phyloP scores from a whole-genome alignment of 2,329 filamentous ascomycete genomes.

The Neonectria neomacrospora region DNA sequence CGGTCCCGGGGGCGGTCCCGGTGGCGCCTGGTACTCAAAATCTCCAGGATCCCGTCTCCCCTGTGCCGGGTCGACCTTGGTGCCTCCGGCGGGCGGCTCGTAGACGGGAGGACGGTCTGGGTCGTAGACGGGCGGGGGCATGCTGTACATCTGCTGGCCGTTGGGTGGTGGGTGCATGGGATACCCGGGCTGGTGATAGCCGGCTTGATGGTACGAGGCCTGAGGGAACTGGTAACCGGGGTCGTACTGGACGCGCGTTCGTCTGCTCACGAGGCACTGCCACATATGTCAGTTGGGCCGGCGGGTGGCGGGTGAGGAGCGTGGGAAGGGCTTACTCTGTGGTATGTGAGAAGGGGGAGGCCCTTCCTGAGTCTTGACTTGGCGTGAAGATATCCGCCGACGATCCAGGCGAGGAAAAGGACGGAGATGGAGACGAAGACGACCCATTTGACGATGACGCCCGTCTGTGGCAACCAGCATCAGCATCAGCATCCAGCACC shows the following conservation, averaged over 20 bases:
- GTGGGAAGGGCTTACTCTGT: slow-evolving; percentile 62
- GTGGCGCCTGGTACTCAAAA: slow-evolving; percentile 54
- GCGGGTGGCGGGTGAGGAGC: not conserved
- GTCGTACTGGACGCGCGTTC: slow-evolving; percentile 59
- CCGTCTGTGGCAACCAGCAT: slow-evolving; percentile 58
- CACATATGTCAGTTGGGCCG: not conserved
- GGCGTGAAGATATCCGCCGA: slow-evolving; percentile 78
- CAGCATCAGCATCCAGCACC: slow-evolving; percentile 14
- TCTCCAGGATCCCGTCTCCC: slow-evolving; percentile 36
- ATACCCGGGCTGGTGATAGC: slow-evolving; percentile 51
- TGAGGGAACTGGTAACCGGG: slow-evolving; percentile 60
- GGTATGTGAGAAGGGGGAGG: slow-evolving; percentile 73
- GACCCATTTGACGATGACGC: slow-evolving; percentile 76
- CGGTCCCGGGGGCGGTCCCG: slow-evolving; percentile 61
- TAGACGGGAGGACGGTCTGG: slow-evolving; percentile 68
- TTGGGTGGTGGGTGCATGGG: slow-evolving; percentile 51
- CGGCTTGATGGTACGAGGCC: not conserved
- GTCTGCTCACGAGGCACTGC: slow-evolving; percentile 64
- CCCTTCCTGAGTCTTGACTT: slow-evolving; percentile 73
- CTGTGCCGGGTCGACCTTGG: slow-evolving; percentile 66
- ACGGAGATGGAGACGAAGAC: slow-evolving; percentile 72
- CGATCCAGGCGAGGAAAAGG: slow-evolving; percentile 69
- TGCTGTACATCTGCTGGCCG: slow-evolving; percentile 46
- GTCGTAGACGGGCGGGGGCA: slow-evolving; percentile 69
- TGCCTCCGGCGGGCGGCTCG: slow-evolving; percentile 59